Evolutionary conservation across 106 monocot genomes (phyloP).

Genomic region (Apostasia shenzhenica): DNA sequence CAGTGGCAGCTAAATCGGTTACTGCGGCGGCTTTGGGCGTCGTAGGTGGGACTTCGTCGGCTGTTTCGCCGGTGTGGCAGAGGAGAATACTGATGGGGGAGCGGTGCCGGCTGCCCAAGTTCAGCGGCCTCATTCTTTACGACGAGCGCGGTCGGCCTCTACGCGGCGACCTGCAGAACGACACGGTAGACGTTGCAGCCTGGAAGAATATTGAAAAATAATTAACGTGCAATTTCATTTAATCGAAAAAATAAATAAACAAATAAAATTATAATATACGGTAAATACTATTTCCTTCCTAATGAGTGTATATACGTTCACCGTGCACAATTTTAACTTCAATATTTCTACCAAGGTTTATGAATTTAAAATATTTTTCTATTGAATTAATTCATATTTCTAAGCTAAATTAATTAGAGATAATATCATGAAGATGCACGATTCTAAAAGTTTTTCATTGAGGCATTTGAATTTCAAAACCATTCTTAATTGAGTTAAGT

Average conservation of each 20-base stretch:
- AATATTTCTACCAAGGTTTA: no score
- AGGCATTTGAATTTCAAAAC: no score
- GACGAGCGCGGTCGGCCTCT: slow-evolving; percentile 49
- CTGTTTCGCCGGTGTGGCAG: slow-evolving; percentile 51
- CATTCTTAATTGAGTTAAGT: no score
- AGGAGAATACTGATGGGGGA: slow-evolving; percentile 74
- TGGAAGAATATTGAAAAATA: background rate
- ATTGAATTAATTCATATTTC: no score
- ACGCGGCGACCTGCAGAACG: background rate
- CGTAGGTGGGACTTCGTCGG: background rate
- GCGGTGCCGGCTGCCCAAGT: slow-evolving; percentile 61
- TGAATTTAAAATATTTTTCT: no score
- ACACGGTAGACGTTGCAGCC: background rate
- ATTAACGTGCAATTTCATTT: background rate
- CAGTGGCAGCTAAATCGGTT: background rate
- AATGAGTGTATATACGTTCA: no score
- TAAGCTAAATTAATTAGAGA: no score
- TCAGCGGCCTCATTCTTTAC: slow-evolving; percentile 74
- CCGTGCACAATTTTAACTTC: no score
- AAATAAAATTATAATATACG: no score
- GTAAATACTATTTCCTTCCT: no score
- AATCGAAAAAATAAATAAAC: background rate
- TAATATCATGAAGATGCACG: no score
- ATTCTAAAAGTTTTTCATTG: no score
- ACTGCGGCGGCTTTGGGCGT: background rate